phyloP scores from a whole-genome alignment of 2,329 filamentous ascomycete genomes.

The Aspergillus cejpii region DNA sequence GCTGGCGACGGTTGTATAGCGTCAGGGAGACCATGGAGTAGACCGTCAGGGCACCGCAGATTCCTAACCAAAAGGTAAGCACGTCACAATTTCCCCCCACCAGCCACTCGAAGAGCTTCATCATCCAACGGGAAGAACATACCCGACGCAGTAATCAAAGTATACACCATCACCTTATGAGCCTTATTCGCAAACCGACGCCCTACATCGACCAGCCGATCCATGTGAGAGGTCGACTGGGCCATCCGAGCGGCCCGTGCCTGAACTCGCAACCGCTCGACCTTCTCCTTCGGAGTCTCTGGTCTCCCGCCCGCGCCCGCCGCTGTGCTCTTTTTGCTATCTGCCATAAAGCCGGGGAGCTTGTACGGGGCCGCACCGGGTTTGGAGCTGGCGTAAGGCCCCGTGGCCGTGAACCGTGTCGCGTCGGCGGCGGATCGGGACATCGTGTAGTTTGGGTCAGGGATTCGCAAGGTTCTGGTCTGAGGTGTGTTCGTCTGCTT shows the following conservation, averaged over 20 bases:
- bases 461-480: conserved; percentile 7
- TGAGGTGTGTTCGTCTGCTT: no score
- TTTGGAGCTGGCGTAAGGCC: conserved; percentile 44
- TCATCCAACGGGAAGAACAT: conserved; percentile 20
- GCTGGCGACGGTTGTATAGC: conserved; percentile 60
- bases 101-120: neutral
- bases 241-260: conserved; percentile 60
- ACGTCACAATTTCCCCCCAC: conserved; percentile 1
- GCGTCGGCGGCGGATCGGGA: conserved; percentile 45
- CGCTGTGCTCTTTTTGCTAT: conserved; percentile 13
- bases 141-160: conserved; percentile 57
- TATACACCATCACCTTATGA: conserved; percentile 54
- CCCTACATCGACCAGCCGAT: conserved; percentile 49
- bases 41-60: conserved; percentile 54
- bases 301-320: conserved; percentile 24
- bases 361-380: conserved; percentile 29
- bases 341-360: conserved; percentile 25
- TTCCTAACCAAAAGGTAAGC: conserved; percentile 38
- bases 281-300: conserved; percentile 64
- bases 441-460: conserved; percentile 25
- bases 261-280: conserved; percentile 60
- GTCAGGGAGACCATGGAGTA: conserved; percentile 62
- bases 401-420: conserved; percentile 47
- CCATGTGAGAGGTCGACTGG: conserved; percentile 51
- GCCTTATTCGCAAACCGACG: conserved; percentile 54